Conservation (phyloP, 306 rosid species). For the Macrotyloma uniflorum region DNA sequence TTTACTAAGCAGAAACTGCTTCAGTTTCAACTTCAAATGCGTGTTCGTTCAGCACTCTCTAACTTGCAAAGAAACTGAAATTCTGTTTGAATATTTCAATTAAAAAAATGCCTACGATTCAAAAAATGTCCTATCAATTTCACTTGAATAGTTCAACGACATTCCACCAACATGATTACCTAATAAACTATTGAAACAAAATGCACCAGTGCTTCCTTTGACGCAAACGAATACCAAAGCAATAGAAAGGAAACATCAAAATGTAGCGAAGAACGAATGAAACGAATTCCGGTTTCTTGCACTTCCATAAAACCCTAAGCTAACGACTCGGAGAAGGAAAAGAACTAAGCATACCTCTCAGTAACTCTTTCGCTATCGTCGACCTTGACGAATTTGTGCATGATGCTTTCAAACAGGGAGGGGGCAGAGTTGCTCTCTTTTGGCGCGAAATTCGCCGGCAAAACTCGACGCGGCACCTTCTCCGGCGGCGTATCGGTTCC, state of each 20-base stretch:
- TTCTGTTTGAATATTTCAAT: neutral
- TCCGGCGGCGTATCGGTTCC: conserved; percentile 99
- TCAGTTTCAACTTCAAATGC: neutral
- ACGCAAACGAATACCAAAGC: neutral
- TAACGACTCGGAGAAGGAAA: neutral
- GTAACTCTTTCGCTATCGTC: conserved; percentile 46
- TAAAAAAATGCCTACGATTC: conserved; percentile 24
- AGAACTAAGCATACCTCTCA: conserved; percentile 48
- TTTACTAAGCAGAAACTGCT: neutral
- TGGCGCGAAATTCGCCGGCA: conserved; percentile 42
- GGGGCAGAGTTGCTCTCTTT: conserved; percentile 45
- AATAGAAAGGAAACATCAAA: neutral
- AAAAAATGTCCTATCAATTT: neutral
- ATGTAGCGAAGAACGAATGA: neutral
- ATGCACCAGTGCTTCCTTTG: neutral
- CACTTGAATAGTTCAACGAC: neutral
- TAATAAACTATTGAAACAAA: neutral
- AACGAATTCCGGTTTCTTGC: neutral
- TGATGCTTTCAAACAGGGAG: conserved; percentile 72
- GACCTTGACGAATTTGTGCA: conserved; percentile 76
- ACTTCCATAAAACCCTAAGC: conserved; percentile 36
- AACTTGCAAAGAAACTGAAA: conserved; percentile 9
- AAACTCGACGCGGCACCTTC: conserved; percentile 79
- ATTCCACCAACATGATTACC: conserved; percentile 1
- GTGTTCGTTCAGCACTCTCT: neutral